A percentile compares a stretch with the other conserved stretches of the same genome.
Evolutionary conservation across 2,329 filamentous ascomycete genomes (phyloP).

Genomic region (Penicillium sp.): DNA sequence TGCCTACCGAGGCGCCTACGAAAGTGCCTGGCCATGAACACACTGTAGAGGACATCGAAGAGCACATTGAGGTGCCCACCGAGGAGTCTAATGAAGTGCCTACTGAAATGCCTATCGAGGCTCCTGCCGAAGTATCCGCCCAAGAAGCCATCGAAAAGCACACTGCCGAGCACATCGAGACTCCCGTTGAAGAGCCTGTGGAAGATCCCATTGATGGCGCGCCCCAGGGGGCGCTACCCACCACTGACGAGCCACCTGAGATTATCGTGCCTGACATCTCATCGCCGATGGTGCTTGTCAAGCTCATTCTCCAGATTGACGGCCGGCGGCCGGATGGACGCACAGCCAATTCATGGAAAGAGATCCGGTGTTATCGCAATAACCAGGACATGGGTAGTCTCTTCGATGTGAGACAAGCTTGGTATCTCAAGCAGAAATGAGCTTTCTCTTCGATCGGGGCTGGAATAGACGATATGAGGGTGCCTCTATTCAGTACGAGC

Average conservation of each 20-base stretch:
- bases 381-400: constrained; percentile 51
- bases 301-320: constrained; percentile 43
- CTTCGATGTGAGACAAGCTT: constrained; percentile 46
- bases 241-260: constrained; percentile 11
- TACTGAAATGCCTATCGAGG: too few relatives aligned
- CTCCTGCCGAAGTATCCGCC: too few relatives aligned
- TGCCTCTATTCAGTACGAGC: background rate
- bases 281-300: constrained; percentile 31
- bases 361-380: constrained; percentile 44
- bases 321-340: constrained; percentile 37
- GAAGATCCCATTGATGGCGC: background rate
- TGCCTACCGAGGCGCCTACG: background rate
- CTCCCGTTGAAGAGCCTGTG: background rate
- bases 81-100: too few relatives aligned
- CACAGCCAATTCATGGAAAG: constrained; percentile 47
- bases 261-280: constrained; percentile 34
- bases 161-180: background rate
- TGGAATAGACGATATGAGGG: background rate
- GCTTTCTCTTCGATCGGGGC: background rate
- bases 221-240: background rate
- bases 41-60: background rate
- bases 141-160: background rate
- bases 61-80: background rate
- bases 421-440: constrained; percentile 32
- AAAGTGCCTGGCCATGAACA: background rate